Percentiles rank a stretch among this genome's conserved stretches.
phyloP scores from a whole-genome alignment of 306 rosid species.

The Comarum palustre region DNA sequence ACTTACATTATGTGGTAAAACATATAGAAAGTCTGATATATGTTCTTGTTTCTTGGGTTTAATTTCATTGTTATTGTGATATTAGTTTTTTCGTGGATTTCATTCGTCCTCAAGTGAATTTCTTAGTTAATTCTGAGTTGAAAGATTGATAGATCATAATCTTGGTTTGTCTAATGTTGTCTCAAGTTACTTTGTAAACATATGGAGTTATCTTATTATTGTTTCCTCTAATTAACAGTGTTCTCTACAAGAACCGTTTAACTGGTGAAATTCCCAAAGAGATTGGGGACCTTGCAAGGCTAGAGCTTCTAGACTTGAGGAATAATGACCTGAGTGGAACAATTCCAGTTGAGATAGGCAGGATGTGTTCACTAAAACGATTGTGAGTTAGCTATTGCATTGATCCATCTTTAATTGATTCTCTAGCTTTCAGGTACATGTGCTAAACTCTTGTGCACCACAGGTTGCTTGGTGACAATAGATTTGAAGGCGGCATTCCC shows the following conservation, averaged over 20 bases:
- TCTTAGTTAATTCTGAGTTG: neutral
- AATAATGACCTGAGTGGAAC: constrained; percentile 65
- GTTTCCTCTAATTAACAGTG: constrained; percentile 42
- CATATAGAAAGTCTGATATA: neutral
- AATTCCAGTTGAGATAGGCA: constrained; percentile 60
- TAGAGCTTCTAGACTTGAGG: constrained; percentile 79
- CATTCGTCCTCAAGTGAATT: neutral
- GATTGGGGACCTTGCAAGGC: constrained; percentile 50
- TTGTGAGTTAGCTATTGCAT: constrained; percentile 56
- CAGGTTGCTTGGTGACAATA: constrained; percentile 64
- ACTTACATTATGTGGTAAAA: neutral
- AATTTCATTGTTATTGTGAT: neutral
- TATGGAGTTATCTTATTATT: constrained; percentile 11
- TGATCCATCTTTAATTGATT: constrained; percentile 9
- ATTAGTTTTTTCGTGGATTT: neutral
- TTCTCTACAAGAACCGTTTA: constrained; percentile 61
- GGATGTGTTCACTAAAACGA: constrained; percentile 47
- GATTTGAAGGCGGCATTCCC: constrained; percentile 50
- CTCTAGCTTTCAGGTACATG: constrained; percentile 20
- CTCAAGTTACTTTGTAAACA: constrained; percentile 4
- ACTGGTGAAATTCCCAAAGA: constrained; percentile 79
- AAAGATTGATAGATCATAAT: neutral
- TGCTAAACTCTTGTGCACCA: constrained; percentile 21
- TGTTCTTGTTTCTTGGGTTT: neutral
- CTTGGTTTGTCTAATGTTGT: neutral